phyloP scores from a whole-genome alignment of 148 eudicot genomes.

The Amaranthus hypochondriacus region DNA sequence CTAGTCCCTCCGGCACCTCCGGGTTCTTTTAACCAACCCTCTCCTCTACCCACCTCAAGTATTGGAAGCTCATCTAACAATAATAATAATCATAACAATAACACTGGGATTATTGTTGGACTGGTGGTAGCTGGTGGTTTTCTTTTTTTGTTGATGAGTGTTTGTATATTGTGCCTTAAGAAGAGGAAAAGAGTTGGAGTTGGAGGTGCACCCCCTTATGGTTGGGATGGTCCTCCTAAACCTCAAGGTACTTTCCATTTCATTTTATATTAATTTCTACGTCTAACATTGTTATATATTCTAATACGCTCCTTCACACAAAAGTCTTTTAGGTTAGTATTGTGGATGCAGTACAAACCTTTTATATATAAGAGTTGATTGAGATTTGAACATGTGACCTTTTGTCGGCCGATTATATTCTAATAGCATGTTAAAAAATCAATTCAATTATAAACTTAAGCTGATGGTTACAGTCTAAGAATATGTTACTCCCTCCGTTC shows the following conservation, averaged over 20 bases:
- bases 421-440: no score
- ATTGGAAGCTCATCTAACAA: neutral
- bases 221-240: slow-evolving; percentile 26
- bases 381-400: no score
- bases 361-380: no score
- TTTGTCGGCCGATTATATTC: no score
- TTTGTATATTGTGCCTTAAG: slow-evolving; percentile 22
- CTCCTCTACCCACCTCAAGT: neutral
- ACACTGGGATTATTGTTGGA: slow-evolving; percentile 19
- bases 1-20: slow-evolving; percentile 4
- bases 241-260: slow-evolving; percentile 25
- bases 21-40: neutral
- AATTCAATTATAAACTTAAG: no score
- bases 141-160: slow-evolving; percentile 22
- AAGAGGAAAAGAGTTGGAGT: slow-evolving; percentile 27
- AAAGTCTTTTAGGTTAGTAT: no score
- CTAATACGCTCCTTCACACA: no score
- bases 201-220: slow-evolving; percentile 23
- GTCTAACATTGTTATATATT: no score
- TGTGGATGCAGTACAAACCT: no score
- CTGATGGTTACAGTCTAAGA: no score
- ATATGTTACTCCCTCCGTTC: no score
- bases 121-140: slow-evolving; percentile 17
- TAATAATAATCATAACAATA: neutral
- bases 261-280: no score